phyloP scores from a whole-genome alignment of 805 yeast genomes.

The Phaffomyces opuntiae region DNA sequence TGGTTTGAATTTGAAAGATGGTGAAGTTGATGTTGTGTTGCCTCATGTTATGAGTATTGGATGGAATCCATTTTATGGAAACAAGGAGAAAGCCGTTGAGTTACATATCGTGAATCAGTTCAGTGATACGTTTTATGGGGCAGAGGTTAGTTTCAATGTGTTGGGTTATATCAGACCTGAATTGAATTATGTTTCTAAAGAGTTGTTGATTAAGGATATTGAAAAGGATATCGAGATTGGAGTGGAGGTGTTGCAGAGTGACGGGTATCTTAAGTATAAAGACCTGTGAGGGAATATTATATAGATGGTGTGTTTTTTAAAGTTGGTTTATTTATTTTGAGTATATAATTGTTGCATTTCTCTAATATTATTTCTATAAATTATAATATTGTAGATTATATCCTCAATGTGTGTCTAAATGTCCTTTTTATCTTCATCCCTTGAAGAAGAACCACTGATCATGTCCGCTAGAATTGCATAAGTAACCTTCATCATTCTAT shows the following conservation, averaged over 20 bases:
- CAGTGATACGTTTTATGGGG: slow-evolving; percentile 70
- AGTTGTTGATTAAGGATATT: slow-evolving; percentile 81
- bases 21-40: slow-evolving; percentile 38
- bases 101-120: slow-evolving; percentile 80
- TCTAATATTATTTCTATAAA: no score
- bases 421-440: slow-evolving; percentile 22
- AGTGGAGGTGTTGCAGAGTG: slow-evolving; percentile 35
- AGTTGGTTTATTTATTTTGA: no score
- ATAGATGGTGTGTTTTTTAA: background rate
- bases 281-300: slow-evolving; percentile 1
- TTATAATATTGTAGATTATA: no score
- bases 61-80: slow-evolving; percentile 87
- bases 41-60: slow-evolving; percentile 97
- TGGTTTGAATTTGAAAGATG: slow-evolving; percentile 41
- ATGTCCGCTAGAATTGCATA: slow-evolving; percentile 32
- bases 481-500: slow-evolving; percentile 66
- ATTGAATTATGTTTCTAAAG: slow-evolving; percentile 70
- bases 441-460: slow-evolving; percentile 18
- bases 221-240: slow-evolving; percentile 73
- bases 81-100: slow-evolving; percentile 77
- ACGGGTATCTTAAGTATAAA: slow-evolving; percentile 33
- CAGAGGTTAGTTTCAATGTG: slow-evolving; percentile 56
- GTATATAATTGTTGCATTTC: no score
- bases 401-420: background rate
- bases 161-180: slow-evolving; percentile 93